Base-by-base conservation (phyloP, 164 flowering plant species). In the Vitis amurensis region DNA sequence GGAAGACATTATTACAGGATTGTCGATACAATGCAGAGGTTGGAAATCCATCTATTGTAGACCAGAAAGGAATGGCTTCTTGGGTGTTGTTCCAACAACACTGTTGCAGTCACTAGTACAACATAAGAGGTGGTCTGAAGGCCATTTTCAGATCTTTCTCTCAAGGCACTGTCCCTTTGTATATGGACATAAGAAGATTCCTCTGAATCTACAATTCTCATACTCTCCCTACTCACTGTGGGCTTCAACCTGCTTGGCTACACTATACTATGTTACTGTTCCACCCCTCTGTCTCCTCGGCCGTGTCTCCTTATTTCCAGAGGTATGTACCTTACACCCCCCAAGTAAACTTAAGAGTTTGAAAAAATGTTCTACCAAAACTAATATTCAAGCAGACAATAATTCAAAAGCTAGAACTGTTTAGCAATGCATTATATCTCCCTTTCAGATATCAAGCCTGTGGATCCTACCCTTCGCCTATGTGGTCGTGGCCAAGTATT, bases 381-480 rank as follows among this genome's bases (percentile, higher is more conserved):
- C n/a, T 23, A 23, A 23, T 23, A 23, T 23, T 23, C 27, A 23
- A 23, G 27, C 27, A 37, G 44, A 37, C 7, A 37, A 37, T 37
- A 6, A 37, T 37, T 37, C 44, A 37, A 37, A 6, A 37, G 44
- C 44, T 37, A 7, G 2, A 11, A 23, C 27, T 30, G 11, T 27
- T 59, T 9, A 59, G 61, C 10, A 27, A 59, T 59, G 27, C 9
- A 29, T 59, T 8, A 11, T 59, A 30, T 27, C 50, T 31, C 31
- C 9, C 1, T 2, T 70, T 55, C 80, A 86, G 88, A 61, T 84
- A 1, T 74, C 86, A 68, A 84, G 81, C 69, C 76, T 63, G 13
- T 85, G 90, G 90, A 64, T 84, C 72, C 55, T 78, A 7, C 84
- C 91, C 13, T 86, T 81, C 52, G 74, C 73, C 0, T 86, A 78